These are phyloP conservation scores for Fusarium oligoseptatum DNA, from an alignment of 2,329 filamentous ascomycete species.

Conservation along the genomic window DNA sequence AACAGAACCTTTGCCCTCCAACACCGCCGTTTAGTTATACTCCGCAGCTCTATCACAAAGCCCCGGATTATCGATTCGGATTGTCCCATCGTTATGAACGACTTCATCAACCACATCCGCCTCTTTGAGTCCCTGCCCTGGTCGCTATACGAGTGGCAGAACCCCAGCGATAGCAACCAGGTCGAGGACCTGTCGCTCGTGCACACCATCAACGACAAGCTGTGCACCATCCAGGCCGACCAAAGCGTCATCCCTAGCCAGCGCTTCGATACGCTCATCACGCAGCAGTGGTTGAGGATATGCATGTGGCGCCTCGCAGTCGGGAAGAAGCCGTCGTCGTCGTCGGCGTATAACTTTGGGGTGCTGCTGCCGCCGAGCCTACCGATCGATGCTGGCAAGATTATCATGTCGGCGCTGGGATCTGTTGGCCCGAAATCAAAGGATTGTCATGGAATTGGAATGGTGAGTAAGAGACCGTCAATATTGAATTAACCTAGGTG, in stretches of 20 bases:
- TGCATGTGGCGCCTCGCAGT: constrained; percentile 50
- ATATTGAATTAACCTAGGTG: not conserved
- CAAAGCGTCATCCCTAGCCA: constrained; percentile 50
- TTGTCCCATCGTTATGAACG: constrained; percentile 50
- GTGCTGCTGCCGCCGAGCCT: constrained; percentile 34
- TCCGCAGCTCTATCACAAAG: constrained; percentile 49
- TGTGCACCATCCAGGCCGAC: constrained; percentile 44
- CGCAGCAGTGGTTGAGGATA: constrained; percentile 50
- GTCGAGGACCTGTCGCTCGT: constrained; percentile 40
- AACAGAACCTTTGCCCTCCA: constrained; percentile 50
- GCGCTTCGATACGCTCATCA: constrained; percentile 50
- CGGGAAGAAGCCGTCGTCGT: constrained; percentile 42
- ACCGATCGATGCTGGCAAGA: constrained; percentile 49
- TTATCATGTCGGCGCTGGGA: constrained; percentile 45
- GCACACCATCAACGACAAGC: constrained; percentile 42
- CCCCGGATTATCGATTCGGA: constrained; percentile 49
- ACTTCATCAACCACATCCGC: constrained; percentile 51
- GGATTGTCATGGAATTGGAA: constrained; percentile 50
- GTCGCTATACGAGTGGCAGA: constrained; percentile 50
- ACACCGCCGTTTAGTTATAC: constrained; percentile 46
- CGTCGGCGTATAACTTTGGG: constrained; percentile 27
- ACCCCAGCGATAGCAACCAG: constrained; percentile 27
- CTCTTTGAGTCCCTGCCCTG: constrained; percentile 48
- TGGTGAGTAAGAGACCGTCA: constrained; percentile 30
- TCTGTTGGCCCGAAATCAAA: constrained; percentile 46